Percentiles rank a stretch among this genome's conserved stretches.
phyloP scores from a whole-genome alignment of 2,329 filamentous ascomycete species.

The Ceratocystis huliohia region DNA sequence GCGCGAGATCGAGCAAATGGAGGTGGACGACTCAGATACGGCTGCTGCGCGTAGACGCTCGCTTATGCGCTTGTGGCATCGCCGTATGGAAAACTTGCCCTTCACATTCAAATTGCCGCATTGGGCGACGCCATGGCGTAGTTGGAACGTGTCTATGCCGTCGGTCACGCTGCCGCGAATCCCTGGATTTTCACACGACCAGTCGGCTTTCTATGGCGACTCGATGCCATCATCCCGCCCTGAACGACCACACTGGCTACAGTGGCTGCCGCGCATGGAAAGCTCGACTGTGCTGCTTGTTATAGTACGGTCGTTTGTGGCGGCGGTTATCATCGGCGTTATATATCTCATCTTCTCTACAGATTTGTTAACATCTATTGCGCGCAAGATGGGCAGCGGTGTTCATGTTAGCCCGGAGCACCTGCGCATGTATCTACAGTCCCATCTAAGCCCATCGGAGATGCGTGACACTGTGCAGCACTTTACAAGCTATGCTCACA shows the following conservation, averaged over 20 bases:
- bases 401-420: constrained; percentile 70
- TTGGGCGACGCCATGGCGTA: constrained; percentile 45
- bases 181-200: constrained; percentile 22
- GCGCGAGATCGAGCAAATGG: constrained; percentile 78
- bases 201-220: constrained; percentile 15
- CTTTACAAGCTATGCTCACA: constrained; percentile 72
- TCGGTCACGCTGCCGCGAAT: constrained; percentile 37
- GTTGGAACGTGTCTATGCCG: constrained; percentile 31
- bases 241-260: constrained; percentile 18
- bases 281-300: constrained; percentile 43
- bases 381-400: constrained; percentile 49
- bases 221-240: constrained; percentile 12
- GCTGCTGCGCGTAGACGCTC: constrained; percentile 31
- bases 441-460: constrained; percentile 53
- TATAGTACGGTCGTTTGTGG: constrained; percentile 58
- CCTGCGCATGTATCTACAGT: constrained; percentile 62
- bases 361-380: constrained; percentile 61
- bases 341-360: constrained; percentile 78
- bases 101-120: constrained; percentile 40
- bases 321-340: constrained; percentile 62
- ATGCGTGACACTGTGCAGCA: constrained; percentile 64
- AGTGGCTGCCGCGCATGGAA: constrained; percentile 22
- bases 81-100: constrained; percentile 25
- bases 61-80: constrained; percentile 26
- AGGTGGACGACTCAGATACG: constrained; percentile 67